A percentile compares a stretch with the other conserved stretches of the same genome.
Conservation (phyloP, 805 yeast species). For the Wickerhamiella musiphila region DNA sequence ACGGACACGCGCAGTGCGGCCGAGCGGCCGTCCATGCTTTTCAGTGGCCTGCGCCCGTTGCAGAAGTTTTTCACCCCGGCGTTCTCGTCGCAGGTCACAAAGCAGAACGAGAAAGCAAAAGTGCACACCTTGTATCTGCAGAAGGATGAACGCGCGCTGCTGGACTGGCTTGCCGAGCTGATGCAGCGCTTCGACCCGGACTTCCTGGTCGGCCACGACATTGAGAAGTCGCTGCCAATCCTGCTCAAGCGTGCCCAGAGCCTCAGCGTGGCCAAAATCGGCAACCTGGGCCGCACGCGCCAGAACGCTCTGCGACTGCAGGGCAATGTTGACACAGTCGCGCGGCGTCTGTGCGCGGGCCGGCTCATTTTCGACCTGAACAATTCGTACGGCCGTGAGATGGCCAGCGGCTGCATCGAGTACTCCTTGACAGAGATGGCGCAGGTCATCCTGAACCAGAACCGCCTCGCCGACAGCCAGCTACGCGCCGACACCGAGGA, state of each 20-base stretch:
- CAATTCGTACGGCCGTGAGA: constrained; percentile 86
- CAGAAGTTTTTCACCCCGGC: constrained; percentile 57
- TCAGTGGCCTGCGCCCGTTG: constrained; percentile 68
- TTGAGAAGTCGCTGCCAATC: constrained; percentile 68
- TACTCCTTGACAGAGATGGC: constrained; percentile 93
- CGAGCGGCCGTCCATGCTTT: constrained; percentile 37
- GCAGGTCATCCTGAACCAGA: constrained; percentile 52
- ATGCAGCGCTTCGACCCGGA: constrained; percentile 79
- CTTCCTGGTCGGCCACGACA: constrained; percentile 69
- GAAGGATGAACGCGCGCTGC: constrained; percentile 55
- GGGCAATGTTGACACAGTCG: constrained; percentile 27
- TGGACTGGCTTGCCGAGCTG: constrained; percentile 57
- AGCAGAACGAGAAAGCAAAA: constrained; percentile 31
- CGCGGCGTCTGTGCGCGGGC: constrained; percentile 65
- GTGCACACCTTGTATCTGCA: not conserved
- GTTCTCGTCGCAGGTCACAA: constrained; percentile 29
- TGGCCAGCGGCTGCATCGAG: constrained; percentile 67
- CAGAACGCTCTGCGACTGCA: constrained; percentile 48
- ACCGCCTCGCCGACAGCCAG: constrained; percentile 46
- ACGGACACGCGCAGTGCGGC: constrained; percentile 53
- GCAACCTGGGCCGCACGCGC: constrained; percentile 65
- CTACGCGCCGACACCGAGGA: constrained; percentile 45
- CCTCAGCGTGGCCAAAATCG: constrained; percentile 56
- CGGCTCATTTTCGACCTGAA: constrained; percentile 82
- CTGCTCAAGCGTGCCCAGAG: constrained; percentile 68